A percentile compares a stretch with the other conserved stretches of the same genome.
Evolutionary conservation across 2,329 filamentous ascomycete species (phyloP).

Genomic region (Venturiaceae sp.): DNA sequence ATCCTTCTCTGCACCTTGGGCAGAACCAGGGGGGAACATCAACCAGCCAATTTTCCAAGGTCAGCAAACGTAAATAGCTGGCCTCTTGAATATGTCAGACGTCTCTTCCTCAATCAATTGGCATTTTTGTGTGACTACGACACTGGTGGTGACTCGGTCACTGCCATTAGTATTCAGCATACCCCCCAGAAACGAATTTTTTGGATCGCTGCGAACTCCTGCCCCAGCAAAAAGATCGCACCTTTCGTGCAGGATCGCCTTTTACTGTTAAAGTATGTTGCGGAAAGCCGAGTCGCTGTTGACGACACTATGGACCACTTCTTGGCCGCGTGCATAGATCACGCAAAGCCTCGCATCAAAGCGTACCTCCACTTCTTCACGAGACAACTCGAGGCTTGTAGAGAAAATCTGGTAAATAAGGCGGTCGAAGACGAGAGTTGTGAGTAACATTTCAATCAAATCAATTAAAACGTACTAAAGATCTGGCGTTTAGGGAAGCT

Average conservation of each 20-base stretch:
- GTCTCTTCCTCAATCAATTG: not conserved
- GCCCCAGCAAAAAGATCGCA: not conserved
- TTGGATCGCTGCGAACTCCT: not conserved
- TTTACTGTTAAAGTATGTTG: not conserved
- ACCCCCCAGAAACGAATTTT: not conserved
- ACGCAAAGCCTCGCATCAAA: not conserved
- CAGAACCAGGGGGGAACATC: not conserved
- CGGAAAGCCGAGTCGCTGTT: not conserved
- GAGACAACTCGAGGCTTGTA: not conserved
- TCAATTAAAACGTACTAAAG: not conserved
- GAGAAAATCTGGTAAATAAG: not conserved
- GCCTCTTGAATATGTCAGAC: not conserved
- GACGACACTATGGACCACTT: not conserved
- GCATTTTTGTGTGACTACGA: not conserved
- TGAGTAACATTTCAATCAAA: not conserved
- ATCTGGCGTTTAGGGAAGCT: not conserved
- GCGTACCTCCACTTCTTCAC: not conserved
- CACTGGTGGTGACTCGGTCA: not conserved
- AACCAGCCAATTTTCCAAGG: not conserved
- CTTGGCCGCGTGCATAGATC: not conserved
- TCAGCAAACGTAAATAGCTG: not conserved
- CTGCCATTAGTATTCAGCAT: not conserved
- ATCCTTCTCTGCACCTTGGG: not conserved
- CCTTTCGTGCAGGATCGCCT: not conserved
- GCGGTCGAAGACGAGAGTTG: not conserved